Percentiles rank a stretch among this genome's conserved stretches.
phyloP scores from a whole-genome alignment of 441 rosid genomes.

The Aquilaria agallochum region DNA sequence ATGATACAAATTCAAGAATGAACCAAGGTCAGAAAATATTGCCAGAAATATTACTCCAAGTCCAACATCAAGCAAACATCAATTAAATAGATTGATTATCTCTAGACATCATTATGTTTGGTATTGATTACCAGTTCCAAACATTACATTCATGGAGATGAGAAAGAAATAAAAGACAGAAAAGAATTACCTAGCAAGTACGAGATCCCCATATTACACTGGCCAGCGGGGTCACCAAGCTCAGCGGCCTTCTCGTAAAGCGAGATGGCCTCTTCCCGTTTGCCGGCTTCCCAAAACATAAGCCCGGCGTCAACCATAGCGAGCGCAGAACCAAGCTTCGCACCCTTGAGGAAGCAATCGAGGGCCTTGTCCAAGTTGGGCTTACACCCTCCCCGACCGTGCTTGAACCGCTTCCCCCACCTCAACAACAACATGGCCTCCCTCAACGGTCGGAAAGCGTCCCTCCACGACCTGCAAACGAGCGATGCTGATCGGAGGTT shows the following conservation, averaged over 20 bases:
- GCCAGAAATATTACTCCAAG: background rate
- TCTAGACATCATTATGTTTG: too few relatives aligned
- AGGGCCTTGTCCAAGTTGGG: slow-evolving; percentile 68
- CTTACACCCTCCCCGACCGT: slow-evolving; percentile 70
- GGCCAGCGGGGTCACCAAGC: slow-evolving; percentile 72
- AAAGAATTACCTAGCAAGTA: slow-evolving; percentile 58
- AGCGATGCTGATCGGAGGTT: slow-evolving; percentile 60
- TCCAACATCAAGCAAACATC: background rate
- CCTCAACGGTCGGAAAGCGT: slow-evolving; percentile 72
- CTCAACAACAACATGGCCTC: slow-evolving; percentile 72
- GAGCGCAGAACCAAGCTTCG: slow-evolving; percentile 74
- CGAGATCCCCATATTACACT: slow-evolving; percentile 78
- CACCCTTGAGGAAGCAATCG: slow-evolving; percentile 73
- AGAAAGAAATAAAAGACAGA: background rate
- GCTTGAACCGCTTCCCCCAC: slow-evolving; percentile 83
- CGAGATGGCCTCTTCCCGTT: slow-evolving; percentile 47
- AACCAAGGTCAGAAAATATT: too few relatives aligned
- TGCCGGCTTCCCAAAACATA: slow-evolving; percentile 74
- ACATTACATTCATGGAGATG: background rate
- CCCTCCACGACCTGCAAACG: slow-evolving; percentile 80
- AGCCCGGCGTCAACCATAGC: slow-evolving; percentile 97
- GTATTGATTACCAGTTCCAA: background rate
- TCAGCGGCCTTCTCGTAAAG: slow-evolving; percentile 67
- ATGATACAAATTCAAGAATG: too few relatives aligned
- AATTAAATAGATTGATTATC: too few relatives aligned